phyloP scores from a whole-genome alignment of 257 asterid genomes.

The Jacaranda mimosifolia region DNA sequence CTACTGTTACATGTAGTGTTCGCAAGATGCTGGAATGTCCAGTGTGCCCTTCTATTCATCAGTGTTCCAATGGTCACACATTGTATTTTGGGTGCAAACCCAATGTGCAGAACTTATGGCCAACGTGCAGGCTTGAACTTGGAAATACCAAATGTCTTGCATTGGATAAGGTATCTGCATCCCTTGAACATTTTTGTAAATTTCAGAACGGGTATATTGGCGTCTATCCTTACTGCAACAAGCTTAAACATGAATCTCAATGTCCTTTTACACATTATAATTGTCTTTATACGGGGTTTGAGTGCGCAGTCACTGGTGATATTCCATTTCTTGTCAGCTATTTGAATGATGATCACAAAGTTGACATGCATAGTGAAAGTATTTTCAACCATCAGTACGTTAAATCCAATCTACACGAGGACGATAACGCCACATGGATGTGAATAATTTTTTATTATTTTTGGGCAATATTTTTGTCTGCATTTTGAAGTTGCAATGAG shows the following conservation, averaged over 20 bases:
- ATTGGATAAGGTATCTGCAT: conserved; percentile 72
- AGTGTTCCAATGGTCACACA: conserved; percentile 26
- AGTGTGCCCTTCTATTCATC: conserved; percentile 61
- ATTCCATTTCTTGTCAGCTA: conserved; percentile 64
- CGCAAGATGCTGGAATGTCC: conserved; percentile 58
- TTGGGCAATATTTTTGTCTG: conserved; percentile 65
- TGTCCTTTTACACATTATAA: conserved; percentile 67
- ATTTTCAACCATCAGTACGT: conserved; percentile 69
- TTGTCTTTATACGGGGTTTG: conserved; percentile 72
- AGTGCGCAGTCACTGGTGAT: conserved; percentile 67
- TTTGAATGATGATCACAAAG: conserved; percentile 68
- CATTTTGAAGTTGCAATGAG: conserved; percentile 81
- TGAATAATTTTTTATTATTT: conserved; percentile 72
- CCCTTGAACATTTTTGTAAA: conserved; percentile 73
- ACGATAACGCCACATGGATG: conserved; percentile 75
- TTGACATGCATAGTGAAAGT: conserved; percentile 65
- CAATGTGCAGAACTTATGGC: conserved; percentile 49
- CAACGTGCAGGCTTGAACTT: conserved; percentile 64
- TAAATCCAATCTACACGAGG: conserved; percentile 66
- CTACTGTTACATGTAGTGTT: conserved; percentile 49
- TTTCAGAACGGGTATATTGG: conserved; percentile 65
- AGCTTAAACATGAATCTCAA: conserved; percentile 68
- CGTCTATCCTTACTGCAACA: conserved; percentile 64
- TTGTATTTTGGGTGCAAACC: conserved; percentile 72
- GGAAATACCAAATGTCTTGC: conserved; percentile 75